These are phyloP conservation scores for Aspergillus pseudoglaucus DNA, from an alignment of 2,329 filamentous ascomycete genomes.

Conservation along the genomic window DNA sequence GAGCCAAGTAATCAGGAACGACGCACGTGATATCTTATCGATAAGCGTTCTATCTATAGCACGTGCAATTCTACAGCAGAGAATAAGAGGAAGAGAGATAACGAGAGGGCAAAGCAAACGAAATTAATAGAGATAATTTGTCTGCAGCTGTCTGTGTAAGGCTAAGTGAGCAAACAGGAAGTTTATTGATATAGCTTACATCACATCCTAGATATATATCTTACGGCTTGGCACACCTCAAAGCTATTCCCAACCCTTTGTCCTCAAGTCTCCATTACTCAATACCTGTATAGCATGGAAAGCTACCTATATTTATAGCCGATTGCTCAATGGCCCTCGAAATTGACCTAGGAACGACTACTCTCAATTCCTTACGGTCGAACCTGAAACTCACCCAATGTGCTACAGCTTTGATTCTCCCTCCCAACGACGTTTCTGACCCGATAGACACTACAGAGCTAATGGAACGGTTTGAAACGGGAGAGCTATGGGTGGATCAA, in stretches of 20 bases:
- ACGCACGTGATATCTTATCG: constrained; percentile 11
- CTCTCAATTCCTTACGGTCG: constrained; percentile 7
- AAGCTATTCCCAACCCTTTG: background rate
- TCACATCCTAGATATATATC: background rate
- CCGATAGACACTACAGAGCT: background rate
- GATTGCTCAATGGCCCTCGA: constrained; percentile 14
- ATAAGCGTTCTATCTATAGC: constrained; percentile 9
- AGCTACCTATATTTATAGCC: background rate
- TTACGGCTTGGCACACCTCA: background rate
- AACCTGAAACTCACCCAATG: constrained; percentile 15
- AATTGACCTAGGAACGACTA: constrained; percentile 16
- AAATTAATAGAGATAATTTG: background rate
- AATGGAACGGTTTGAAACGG: constrained; percentile 4
- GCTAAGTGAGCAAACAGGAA: no score
- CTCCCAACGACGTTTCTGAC: background rate
- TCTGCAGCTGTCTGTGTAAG: no score
- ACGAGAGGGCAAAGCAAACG: background rate
- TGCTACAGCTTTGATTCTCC: constrained; percentile 12
- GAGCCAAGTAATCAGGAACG: constrained; percentile 15
- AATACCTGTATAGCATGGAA: background rate
- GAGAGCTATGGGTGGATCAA: constrained; percentile 23
- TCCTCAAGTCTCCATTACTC: background rate
- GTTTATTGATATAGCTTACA: background rate
- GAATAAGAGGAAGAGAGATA: background rate
- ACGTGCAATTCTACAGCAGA: background rate